Conservation (phyloP, 371 early-diverging fungal species). For the Dichotomocladium elegans region DNA sequence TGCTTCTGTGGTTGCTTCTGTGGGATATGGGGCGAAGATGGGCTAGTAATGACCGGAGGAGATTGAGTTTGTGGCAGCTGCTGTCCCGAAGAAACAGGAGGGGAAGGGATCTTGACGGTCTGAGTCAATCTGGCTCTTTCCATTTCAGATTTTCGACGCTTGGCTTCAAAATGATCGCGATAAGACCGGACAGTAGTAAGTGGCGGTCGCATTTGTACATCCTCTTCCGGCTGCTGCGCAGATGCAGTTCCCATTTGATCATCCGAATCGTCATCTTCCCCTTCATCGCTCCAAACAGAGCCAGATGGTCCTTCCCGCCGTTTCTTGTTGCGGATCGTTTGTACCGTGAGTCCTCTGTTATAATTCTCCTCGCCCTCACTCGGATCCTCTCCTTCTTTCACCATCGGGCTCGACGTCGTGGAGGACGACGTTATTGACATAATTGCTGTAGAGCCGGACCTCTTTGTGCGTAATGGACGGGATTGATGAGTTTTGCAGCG, state of each 20-base stretch:
- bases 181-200: neutral
- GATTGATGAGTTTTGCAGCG: slow-evolving; percentile 10
- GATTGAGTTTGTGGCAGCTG: neutral
- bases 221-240: neutral
- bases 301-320: slow-evolving; percentile 4
- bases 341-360: slow-evolving; percentile 5
- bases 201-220: neutral
- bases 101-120: neutral
- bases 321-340: slow-evolving; percentile 8
- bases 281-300: too few relatives aligned
- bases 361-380: slow-evolving; percentile 14
- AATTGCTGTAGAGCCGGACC: neutral
- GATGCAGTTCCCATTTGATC: slow-evolving; percentile 6
- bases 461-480: neutral
- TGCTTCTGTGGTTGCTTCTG: slow-evolving; percentile 10
- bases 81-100: neutral
- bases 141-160: slow-evolving; percentile 5
- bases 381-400: slow-evolving; percentile 1
- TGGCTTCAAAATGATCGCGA: slow-evolving; percentile 8
- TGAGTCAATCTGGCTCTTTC: slow-evolving; percentile 2
- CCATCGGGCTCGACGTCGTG: neutral
- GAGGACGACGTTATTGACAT: neutral
- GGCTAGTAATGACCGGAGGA: neutral
- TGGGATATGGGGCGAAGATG: neutral
- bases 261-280: slow-evolving; percentile 12